A percentile compares a stretch with the other conserved stretches of the same genome.
Evolutionary conservation across 2,329 filamentous ascomycete genomes (phyloP).

Genomic region (Emergomyces orientalis): DNA sequence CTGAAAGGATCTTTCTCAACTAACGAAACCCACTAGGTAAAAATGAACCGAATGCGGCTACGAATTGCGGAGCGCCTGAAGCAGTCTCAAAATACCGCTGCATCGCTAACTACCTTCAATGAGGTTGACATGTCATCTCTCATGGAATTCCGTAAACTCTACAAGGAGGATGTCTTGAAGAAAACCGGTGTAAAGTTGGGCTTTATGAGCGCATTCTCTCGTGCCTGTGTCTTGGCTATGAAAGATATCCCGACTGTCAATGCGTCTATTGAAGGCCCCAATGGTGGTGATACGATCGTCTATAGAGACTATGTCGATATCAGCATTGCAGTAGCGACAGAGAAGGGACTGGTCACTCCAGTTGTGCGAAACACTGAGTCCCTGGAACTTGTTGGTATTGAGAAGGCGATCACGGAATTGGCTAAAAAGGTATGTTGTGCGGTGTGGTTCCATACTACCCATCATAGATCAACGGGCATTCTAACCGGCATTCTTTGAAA

Average conservation of each 20-base stretch:
- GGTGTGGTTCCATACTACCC: not conserved
- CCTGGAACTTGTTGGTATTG: constrained; percentile 80
- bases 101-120: constrained; percentile 96
- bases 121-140: constrained; percentile 98
- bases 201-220: constrained; percentile 98
- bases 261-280: constrained; percentile 90
- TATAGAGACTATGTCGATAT: constrained; percentile 98
- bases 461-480: not conserved
- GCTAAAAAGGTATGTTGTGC: constrained; percentile 69
- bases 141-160: constrained; percentile 93
- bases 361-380: constrained; percentile 89
- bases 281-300: constrained; percentile 92
- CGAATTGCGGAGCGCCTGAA: constrained; percentile 96
- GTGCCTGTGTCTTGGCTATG: constrained; percentile 83
- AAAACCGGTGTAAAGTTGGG: constrained; percentile 95
- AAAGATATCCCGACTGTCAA: constrained; percentile 91
- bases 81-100: constrained; percentile 97
- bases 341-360: constrained; percentile 94
- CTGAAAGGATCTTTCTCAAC: not conserved
- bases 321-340: constrained; percentile 91
- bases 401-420: constrained; percentile 82
- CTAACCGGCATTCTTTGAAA: constrained; percentile 28
- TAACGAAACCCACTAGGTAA: constrained; percentile 52
- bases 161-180: constrained; percentile 94
- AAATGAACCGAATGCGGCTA: constrained; percentile 99